Conservation (phyloP, 2,329 filamentous ascomycete genomes). For the Colletotrichum truncatum region DNA sequence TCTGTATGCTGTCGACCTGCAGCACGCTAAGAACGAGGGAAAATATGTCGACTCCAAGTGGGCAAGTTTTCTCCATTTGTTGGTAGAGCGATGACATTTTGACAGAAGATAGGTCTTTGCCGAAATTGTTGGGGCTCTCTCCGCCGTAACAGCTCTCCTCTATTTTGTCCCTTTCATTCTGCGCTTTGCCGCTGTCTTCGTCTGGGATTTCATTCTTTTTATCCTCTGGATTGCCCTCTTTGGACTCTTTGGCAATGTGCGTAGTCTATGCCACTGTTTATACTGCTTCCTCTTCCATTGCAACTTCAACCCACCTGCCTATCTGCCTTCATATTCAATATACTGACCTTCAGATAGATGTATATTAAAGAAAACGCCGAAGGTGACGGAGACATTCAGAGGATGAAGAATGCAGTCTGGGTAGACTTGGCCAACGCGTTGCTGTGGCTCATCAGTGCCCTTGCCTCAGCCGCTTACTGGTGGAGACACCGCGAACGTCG, state of each 20-base stretch:
- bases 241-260: conserved; percentile 78
- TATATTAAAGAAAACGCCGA: conserved; percentile 77
- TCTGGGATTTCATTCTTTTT: conserved; percentile 77
- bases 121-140: conserved; percentile 72
- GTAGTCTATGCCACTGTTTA: conserved; percentile 23
- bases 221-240: conserved; percentile 85
- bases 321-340: neutral
- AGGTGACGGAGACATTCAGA: conserved; percentile 68
- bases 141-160: conserved; percentile 69
- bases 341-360: conserved; percentile 51
- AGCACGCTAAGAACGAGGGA: conserved; percentile 57
- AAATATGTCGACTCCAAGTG: conserved; percentile 72
- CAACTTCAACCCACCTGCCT: neutral
- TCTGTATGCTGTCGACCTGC: conserved; percentile 78
- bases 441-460: conserved; percentile 76
- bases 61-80: conserved; percentile 54
- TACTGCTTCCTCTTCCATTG: neutral
- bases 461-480: conserved; percentile 67
- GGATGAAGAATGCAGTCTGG: conserved; percentile 91
- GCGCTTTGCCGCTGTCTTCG: conserved; percentile 63
- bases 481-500: conserved; percentile 61
- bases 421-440: conserved; percentile 79
- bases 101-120: conserved; percentile 68
- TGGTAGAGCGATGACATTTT: too few species aligned
- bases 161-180: conserved; percentile 73